Percentiles rank a stretch among this genome's conserved stretches.
These are phyloP conservation scores for Phytophthora rubi DNA, from an alignment of 352 stramenopile genomes.

Conservation along the genomic window DNA sequence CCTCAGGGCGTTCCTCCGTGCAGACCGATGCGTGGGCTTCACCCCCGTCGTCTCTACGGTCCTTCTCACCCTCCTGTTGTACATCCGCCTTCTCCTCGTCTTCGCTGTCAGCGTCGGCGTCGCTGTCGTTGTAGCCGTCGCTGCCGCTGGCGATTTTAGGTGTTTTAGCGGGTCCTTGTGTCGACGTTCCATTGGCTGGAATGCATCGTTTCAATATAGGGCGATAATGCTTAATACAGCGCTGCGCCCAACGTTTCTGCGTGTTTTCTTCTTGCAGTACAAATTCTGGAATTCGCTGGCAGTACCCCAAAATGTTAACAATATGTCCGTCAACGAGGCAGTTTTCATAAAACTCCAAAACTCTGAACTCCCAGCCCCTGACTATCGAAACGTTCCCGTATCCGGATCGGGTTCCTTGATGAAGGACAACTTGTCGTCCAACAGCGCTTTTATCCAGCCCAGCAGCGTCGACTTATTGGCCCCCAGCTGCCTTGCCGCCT, in stretches of 20 bases:
- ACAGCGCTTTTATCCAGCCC: not conserved
- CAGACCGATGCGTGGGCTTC: too few relatives aligned
- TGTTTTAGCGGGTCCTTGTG: too few relatives aligned
- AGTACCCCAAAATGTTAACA: not conserved
- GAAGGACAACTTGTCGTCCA: not conserved
- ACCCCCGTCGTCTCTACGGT: too few relatives aligned
- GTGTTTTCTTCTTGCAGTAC: not conserved
- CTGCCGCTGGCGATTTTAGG: too few relatives aligned
- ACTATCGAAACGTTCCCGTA: not conserved
- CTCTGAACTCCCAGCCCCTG: not conserved
- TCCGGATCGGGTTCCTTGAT: not conserved
- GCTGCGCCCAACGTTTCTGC: not conserved
- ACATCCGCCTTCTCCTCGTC: too few relatives aligned
- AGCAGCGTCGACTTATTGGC: not conserved
- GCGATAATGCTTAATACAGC: too few relatives aligned
- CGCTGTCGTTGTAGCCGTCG: too few relatives aligned
- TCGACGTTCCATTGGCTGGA: too few relatives aligned
- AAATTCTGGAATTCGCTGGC: not conserved
- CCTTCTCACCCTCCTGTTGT: too few relatives aligned
- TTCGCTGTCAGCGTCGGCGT: too few relatives aligned
- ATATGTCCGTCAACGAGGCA: not conserved
- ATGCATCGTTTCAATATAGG: not conserved
- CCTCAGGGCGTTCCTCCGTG: too few relatives aligned
- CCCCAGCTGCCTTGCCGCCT: not conserved
- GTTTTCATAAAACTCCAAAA: not conserved